A percentile compares a stretch with the other conserved stretches of the same genome.
phyloP scores from a whole-genome alignment of 2,329 filamentous ascomycete genomes.

The Phoma sp. region DNA sequence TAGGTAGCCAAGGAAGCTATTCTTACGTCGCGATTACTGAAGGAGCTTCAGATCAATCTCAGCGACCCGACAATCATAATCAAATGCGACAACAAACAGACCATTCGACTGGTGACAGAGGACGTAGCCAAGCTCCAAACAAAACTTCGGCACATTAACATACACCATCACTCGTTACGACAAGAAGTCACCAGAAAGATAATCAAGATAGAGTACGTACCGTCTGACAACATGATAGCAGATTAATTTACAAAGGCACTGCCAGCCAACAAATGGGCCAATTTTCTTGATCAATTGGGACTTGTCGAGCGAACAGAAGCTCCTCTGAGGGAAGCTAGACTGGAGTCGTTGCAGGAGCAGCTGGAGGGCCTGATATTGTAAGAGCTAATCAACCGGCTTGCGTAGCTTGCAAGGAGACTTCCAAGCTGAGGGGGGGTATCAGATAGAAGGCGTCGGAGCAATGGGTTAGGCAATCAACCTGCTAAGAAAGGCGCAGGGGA shows the following conservation, averaged over 20 bases:
- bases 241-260: constrained; percentile 12
- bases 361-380: no score
- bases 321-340: no score
- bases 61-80: constrained; percentile 5
- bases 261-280: constrained; percentile 4
- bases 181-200: constrained; percentile 4
- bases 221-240: constrained; percentile 6
- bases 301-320: no score
- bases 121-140: constrained; percentile 6
- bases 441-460: no score
- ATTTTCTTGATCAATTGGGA: background rate
- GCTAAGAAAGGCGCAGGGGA: no score
- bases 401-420: no score
- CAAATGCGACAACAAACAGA: constrained; percentile 14
- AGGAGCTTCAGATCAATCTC: constrained; percentile 2
- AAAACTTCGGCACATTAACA: constrained; percentile 17
- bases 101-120: constrained; percentile 5
- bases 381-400: no score
- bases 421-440: no score
- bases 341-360: no score
- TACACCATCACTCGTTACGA: constrained; percentile 11
- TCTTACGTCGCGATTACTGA: constrained; percentile 1
- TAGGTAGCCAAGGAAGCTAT: no score
- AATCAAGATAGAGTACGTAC: constrained; percentile 9
- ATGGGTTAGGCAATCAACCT: no score